phyloP scores from a whole-genome alignment of 306 rosid genomes.

The Abrus pulchellus region DNA sequence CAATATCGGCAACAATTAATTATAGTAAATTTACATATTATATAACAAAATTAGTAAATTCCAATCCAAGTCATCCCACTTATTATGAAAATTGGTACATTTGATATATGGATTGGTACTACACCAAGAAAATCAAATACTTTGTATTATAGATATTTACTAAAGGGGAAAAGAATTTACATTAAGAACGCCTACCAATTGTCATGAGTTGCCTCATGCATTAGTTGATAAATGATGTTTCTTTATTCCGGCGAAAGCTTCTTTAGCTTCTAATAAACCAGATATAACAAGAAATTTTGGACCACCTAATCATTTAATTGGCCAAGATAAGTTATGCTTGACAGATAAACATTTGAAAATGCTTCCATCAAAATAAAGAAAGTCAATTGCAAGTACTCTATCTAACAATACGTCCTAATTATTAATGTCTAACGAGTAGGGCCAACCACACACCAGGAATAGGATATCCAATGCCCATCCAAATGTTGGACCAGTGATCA shows the following conservation, averaged over 20 bases:
- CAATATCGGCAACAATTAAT: slow-evolving; percentile 1
- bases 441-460: slow-evolving; percentile 28
- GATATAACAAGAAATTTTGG: not conserved
- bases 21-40: not conserved
- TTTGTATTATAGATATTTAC: not conserved
- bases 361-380: not conserved
- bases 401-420: slow-evolving; percentile 34
- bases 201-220: not conserved
- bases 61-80: not conserved
- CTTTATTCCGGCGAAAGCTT: slow-evolving; percentile 10
- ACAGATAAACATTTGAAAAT: slow-evolving; percentile 34
- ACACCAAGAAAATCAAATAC: not conserved
- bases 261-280: not conserved
- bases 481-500: not conserved
- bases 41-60: not conserved
- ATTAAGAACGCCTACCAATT: not conserved
- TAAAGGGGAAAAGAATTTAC: not conserved
- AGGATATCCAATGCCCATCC: slow-evolving; percentile 20
- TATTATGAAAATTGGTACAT: not conserved
- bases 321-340: slow-evolving; percentile 45
- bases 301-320: slow-evolving; percentile 41
- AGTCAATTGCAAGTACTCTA: slow-evolving; percentile 33
- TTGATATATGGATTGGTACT: not conserved
- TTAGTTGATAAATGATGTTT: not conserved
- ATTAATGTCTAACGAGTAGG: slow-evolving; percentile 41